phyloP scores from a whole-genome alignment of 345 rosid genomes.

The Schrenkiella parvula region DNA sequence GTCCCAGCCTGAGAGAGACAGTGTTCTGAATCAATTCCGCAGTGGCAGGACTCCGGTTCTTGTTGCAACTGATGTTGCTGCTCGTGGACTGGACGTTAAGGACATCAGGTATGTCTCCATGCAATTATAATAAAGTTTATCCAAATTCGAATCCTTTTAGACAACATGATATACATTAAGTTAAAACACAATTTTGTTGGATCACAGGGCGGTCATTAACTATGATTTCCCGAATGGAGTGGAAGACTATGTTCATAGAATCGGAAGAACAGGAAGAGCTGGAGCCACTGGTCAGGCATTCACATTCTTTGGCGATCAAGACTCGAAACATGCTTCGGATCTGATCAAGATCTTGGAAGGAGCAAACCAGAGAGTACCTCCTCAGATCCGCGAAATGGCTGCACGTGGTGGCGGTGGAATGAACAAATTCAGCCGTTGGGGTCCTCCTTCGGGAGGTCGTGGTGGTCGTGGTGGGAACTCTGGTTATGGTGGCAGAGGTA shows the following conservation, averaged over 20 bases:
- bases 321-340: conserved; percentile 81
- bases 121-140: neutral
- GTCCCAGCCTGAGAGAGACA: conserved; percentile 83
- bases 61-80: conserved; percentile 94
- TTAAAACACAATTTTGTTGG: neutral
- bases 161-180: neutral
- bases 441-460: conserved; percentile 54
- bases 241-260: conserved; percentile 97
- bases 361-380: conserved; percentile 82
- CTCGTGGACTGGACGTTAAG: conserved; percentile 85
- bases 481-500: conserved; percentile 50
- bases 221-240: conserved; percentile 97
- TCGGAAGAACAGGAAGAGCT: conserved; percentile 98
- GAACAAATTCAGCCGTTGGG: conserved; percentile 78
- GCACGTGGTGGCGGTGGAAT: conserved; percentile 69
- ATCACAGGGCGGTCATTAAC: conserved; percentile 80
- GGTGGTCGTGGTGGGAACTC: conserved; percentile 53
- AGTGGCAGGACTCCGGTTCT: conserved; percentile 77
- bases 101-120: conserved; percentile 62
- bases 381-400: conserved; percentile 85
- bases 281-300: conserved; percentile 93
- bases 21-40: conserved; percentile 71
- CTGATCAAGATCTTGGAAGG: conserved; percentile 90
- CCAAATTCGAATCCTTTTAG: neutral
- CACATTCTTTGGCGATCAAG: conserved; percentile 89